phyloP scores from a whole-genome alignment of 768 basidiomycete genomes.

The Cystobasidium onofrii region DNA sequence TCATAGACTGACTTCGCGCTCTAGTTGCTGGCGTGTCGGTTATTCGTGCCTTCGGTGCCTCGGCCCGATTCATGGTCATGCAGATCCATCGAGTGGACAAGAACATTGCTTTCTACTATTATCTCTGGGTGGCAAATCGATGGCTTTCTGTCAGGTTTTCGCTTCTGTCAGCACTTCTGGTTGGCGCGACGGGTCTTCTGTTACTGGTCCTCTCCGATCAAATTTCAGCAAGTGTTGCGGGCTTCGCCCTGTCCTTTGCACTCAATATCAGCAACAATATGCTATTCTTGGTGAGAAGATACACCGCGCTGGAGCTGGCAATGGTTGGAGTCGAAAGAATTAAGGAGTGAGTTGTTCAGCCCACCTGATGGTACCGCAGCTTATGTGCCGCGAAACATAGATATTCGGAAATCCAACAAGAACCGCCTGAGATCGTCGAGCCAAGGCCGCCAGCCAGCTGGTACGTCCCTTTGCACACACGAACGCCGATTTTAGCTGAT shows the following conservation, averaged over 20 bases:
- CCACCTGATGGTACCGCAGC: neutral
- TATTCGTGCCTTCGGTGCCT: conserved; percentile 43
- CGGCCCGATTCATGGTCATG: conserved; percentile 33
- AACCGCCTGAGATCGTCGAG: conserved; percentile 41
- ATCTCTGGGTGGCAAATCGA: conserved; percentile 37
- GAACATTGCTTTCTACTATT: conserved; percentile 41
- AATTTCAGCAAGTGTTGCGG: conserved; percentile 37
- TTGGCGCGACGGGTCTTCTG: conserved; percentile 35
- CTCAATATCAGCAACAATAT: conserved; percentile 39
- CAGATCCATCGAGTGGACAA: conserved; percentile 39
- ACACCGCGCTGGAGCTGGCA: conserved; percentile 40
- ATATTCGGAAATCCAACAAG: conserved; percentile 29
- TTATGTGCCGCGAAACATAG: neutral
- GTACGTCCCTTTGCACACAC: conserved; percentile 13
- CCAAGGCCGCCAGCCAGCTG: conserved; percentile 40
- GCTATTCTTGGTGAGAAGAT: conserved; percentile 41
- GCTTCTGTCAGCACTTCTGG: conserved; percentile 36
- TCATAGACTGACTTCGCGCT: neutral
- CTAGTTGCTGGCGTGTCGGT: conserved; percentile 41
- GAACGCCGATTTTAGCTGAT: neutral
- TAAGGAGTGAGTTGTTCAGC: conserved; percentile 36
- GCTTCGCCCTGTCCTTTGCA: conserved; percentile 33
- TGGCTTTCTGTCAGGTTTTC: conserved; percentile 41
- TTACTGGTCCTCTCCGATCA: conserved; percentile 35
- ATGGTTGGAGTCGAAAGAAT: conserved; percentile 44